A percentile compares a stretch with the other conserved stretches of the same genome.
Conservation (phyloP, 495 filamentous ascomycete species). For the Collariella sp. region DNA sequence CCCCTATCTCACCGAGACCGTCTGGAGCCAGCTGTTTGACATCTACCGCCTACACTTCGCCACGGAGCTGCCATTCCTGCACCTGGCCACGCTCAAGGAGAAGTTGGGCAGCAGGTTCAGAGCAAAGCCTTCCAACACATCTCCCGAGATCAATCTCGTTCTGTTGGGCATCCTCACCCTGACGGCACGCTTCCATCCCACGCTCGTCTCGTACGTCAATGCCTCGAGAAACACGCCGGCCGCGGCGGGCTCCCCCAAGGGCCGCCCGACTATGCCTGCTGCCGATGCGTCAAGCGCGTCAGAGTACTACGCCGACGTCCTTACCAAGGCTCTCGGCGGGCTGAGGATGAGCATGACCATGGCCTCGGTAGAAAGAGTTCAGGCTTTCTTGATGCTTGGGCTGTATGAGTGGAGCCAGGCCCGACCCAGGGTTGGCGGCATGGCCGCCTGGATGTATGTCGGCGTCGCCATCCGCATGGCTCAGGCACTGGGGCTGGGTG, state of each 20-base stretch:
- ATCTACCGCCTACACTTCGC: constrained; percentile 78
- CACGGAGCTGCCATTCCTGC: constrained; percentile 73
- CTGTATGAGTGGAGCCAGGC: constrained; percentile 80
- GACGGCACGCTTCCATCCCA: constrained; percentile 68
- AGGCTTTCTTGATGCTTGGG: constrained; percentile 73
- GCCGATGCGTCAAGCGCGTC: constrained; percentile 58
- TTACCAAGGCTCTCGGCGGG: constrained; percentile 55
- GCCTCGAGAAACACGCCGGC: constrained; percentile 28
- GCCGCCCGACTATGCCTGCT: constrained; percentile 20
- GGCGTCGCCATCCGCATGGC: constrained; percentile 68
- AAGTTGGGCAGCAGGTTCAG: constrained; percentile 36
- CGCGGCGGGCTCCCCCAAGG: constrained; percentile 30
- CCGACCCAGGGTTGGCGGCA: constrained; percentile 47
- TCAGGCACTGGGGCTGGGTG: constrained; percentile 61
- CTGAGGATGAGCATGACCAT: constrained; percentile 46
- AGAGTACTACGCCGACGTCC: constrained; percentile 68
- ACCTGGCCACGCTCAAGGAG: constrained; percentile 65
- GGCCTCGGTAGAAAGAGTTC: constrained; percentile 60
- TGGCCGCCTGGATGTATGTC: constrained; percentile 69
- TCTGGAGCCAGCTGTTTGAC: constrained; percentile 66
- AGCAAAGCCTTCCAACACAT: constrained; percentile 38
- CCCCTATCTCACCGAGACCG: constrained; percentile 53
- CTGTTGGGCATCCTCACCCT: constrained; percentile 70
- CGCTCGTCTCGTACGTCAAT: constrained; percentile 55
- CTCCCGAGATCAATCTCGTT: constrained; percentile 49